A percentile compares a stretch with the other conserved stretches of the same genome.
These are phyloP conservation scores for Phytophthora boehmeriae DNA, from an alignment of 352 stramenopile genomes.

Conservation along the genomic window DNA sequence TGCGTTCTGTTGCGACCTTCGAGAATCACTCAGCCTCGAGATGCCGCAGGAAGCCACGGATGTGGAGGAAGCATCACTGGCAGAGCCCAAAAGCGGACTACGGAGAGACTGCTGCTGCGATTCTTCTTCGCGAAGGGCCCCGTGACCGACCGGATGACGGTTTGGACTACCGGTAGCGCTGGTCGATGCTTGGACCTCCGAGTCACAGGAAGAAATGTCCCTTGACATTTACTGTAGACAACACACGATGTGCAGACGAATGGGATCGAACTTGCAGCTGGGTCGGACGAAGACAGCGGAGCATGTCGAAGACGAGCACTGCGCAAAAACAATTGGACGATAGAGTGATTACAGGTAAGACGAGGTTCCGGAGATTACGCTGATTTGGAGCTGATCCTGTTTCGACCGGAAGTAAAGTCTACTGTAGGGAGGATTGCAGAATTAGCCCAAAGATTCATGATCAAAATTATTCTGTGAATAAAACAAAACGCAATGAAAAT, in stretches of 20 bases:
- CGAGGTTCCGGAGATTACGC: background rate
- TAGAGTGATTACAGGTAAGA: background rate
- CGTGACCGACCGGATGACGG: conserved; percentile 18
- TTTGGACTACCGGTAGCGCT: conserved; percentile 1
- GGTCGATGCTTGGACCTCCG: conserved; percentile 1
- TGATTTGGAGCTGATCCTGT: background rate
- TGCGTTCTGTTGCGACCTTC: conserved; percentile 5
- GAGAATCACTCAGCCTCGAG: conserved; percentile 2
- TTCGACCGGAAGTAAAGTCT: background rate
- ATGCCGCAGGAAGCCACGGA: conserved; percentile 9
- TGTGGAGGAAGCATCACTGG: conserved; percentile 4
- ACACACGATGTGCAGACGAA: background rate
- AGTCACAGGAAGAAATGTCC: background rate
- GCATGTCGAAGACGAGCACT: background rate
- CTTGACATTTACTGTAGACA: conserved; percentile 5
- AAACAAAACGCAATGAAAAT: too few species aligned
- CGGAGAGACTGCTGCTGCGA: conserved; percentile 17
- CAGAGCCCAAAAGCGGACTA: conserved; percentile 14
- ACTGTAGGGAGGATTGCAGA: background rate
- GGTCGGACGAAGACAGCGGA: background rate
- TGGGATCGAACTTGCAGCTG: background rate
- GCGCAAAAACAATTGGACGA: background rate
- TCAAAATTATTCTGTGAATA: too few species aligned
- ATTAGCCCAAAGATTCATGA: background rate
- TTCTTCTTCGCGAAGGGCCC: conserved; percentile 26